Evolutionary conservation across 805 yeast genomes (phyloP).

Genomic region (Myxozyma melibiosi): DNA sequence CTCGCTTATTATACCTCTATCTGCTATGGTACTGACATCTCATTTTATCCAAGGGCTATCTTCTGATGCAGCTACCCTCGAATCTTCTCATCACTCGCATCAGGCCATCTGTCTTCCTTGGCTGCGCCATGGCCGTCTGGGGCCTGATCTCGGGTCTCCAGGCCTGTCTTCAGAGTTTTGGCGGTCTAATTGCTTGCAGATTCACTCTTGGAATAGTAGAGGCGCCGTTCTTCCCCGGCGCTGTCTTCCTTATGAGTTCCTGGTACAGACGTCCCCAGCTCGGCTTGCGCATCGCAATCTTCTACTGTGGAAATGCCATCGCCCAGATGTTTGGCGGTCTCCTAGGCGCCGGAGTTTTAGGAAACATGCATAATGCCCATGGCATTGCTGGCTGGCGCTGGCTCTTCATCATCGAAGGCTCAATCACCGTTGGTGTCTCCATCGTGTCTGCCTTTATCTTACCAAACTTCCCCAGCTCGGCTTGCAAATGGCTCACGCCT

Average conservation of each 20-base stretch:
- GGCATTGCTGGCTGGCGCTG: constrained; percentile 54
- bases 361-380: constrained; percentile 44
- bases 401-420: constrained; percentile 55
- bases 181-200: constrained; percentile 45
- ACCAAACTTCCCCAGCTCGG: constrained; percentile 51
- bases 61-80: constrained; percentile 34
- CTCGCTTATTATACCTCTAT: constrained; percentile 45
- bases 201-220: constrained; percentile 46
- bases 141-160: constrained; percentile 41
- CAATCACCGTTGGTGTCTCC: constrained; percentile 42
- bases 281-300: constrained; percentile 43
- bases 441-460: constrained; percentile 42
- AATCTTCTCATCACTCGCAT: constrained; percentile 34
- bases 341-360: constrained; percentile 53
- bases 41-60: constrained; percentile 39
- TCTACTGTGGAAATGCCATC: constrained; percentile 52
- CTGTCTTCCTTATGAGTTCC: constrained; percentile 42
- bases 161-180: constrained; percentile 42
- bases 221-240: constrained; percentile 48
- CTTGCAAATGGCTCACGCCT: constrained; percentile 30
- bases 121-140: constrained; percentile 47
- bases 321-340: constrained; percentile 57
- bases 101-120: constrained; percentile 45
- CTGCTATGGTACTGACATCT: constrained; percentile 22
- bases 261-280: constrained; percentile 48